Evolutionary conservation across 805 yeast species (phyloP), one percentile per base, ranked within the genome.

Genomic region (Lachancea meyersii): DNA sequence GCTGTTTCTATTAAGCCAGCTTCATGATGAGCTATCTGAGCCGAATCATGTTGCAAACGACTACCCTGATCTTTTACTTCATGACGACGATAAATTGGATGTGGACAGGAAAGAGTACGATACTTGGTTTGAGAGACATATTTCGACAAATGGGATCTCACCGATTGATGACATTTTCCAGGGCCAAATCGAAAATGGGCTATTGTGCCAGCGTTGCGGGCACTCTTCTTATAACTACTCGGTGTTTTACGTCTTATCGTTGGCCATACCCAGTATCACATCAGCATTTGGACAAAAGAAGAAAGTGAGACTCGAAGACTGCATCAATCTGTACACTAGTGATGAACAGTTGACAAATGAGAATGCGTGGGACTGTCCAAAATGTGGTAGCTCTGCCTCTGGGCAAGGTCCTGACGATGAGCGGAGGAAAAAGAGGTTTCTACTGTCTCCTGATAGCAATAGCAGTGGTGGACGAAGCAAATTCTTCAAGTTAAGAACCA

Each of bases 331-430:
- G 55, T 82, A 76, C 54, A 76, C 84, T 0, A 68, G 71, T 41
- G 80, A 78, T 45, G 94, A 84, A 58, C 69, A 79, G 3, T 61
- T 84, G 40, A 69, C 71, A 6, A 82, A 86, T 20, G 89, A 80
- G 5, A 83, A 84, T 62, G 86, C 93, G 1, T 84, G 94, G 94
- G 76, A 80, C 49, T 84, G 94, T 66, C 89, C 93, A 6, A 75
- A 77, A 42, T 84, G 94, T 64, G 59, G 60, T 1, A 38, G 51
- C 16, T 39, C 48, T 16, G 37, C 26, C 3, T 35, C 45, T 11
- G 43, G 39, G 10, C 32, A 13, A 11, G 46, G 44, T 14, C 39
- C 40, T 11, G 49, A 43, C 11, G 46, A 31, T 11, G 32, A 26
- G 13, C 26, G 31, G 19, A 41, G 41, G 17, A 36, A 36, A 27